These are phyloP conservation scores for Ricinus communis DNA, from an alignment of 345 rosid species.

Conservation along the genomic window DNA sequence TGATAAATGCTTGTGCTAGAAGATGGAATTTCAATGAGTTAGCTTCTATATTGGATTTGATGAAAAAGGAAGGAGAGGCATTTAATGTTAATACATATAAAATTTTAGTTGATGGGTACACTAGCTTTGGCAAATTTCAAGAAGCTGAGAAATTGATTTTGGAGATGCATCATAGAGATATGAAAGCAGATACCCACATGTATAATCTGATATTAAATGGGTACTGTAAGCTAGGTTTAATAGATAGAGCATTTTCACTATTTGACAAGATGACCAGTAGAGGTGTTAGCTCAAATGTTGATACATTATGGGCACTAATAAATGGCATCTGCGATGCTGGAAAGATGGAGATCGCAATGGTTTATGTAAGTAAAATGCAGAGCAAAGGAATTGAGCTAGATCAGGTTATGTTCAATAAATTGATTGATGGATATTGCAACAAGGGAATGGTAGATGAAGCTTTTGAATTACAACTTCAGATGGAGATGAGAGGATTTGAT, in stretches of 20 bases:
- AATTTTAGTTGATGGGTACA: constrained; percentile 44
- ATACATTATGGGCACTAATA: constrained; percentile 46
- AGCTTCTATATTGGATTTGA: constrained; percentile 40
- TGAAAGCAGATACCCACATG: constrained; percentile 41
- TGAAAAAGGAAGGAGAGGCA: constrained; percentile 39
- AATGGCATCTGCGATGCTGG: constrained; percentile 43
- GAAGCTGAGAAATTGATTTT: constrained; percentile 46
- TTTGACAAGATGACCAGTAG: constrained; percentile 37
- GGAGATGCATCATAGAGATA: constrained; percentile 44
- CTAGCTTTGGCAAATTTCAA: constrained; percentile 44
- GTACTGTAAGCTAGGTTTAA: constrained; percentile 29
- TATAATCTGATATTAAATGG: constrained; percentile 47
- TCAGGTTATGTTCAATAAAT: constrained; percentile 27
- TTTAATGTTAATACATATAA: constrained; percentile 39
- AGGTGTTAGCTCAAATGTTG: constrained; percentile 38
- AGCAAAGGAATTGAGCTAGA: constrained; percentile 43
- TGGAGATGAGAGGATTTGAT: constrained; percentile 37
- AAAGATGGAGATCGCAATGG: constrained; percentile 35
- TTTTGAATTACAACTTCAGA: constrained; percentile 37
- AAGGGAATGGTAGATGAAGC: constrained; percentile 42
- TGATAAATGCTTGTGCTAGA: constrained; percentile 49
- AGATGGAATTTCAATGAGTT: constrained; percentile 57
- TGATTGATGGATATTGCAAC: constrained; percentile 35
- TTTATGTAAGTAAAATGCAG: constrained; percentile 34
- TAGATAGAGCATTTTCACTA: constrained; percentile 35